Evolutionary conservation across 1,284 basidiomycete genomes (phyloP).

Genomic region (Meira nashicola): DNA sequence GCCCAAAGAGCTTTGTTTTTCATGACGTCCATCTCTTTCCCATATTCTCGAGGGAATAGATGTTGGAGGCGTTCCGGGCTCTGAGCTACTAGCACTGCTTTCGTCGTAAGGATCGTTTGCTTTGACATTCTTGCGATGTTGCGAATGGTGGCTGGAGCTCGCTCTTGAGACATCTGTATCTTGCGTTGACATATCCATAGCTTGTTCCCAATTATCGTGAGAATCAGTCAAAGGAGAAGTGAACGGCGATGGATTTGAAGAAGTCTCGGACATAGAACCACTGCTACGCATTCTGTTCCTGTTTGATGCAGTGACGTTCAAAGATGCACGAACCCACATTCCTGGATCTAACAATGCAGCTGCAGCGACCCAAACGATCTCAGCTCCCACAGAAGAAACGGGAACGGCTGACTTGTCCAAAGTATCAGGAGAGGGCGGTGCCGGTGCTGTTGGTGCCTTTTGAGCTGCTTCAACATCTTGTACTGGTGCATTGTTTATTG

Average conservation of each 20-base stretch:
- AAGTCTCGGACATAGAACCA: no score
- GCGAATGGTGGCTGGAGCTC: no score
- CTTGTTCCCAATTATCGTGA: no score
- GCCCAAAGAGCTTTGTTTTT: neutral
- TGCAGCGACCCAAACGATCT: slow-evolving; percentile 46
- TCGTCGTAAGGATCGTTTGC: slow-evolving; percentile 12
- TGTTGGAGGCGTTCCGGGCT: slow-evolving; percentile 41
- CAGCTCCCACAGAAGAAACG: slow-evolving; percentile 42
- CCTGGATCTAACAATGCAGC: slow-evolving; percentile 33
- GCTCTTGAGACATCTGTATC: no score
- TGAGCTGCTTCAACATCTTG: neutral
- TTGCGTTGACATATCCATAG: no score
- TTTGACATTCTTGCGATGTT: no score
- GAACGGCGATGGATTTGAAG: no score
- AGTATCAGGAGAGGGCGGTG: slow-evolving; percentile 38
- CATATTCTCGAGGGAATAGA: slow-evolving; percentile 7
- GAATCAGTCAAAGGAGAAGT: no score
- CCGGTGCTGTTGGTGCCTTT: slow-evolving; percentile 15
- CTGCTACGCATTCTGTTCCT: no score
- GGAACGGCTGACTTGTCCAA: slow-evolving; percentile 42
- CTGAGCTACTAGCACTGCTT: slow-evolving; percentile 36
- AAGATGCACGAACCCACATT: slow-evolving; percentile 7
- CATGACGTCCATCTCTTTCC: neutral
- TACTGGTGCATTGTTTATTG: neutral
- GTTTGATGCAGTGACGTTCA: no score